Evolutionary conservation across 2,329 filamentous ascomycete species (phyloP).

Genomic region (Paramyrothecium sp.): DNA sequence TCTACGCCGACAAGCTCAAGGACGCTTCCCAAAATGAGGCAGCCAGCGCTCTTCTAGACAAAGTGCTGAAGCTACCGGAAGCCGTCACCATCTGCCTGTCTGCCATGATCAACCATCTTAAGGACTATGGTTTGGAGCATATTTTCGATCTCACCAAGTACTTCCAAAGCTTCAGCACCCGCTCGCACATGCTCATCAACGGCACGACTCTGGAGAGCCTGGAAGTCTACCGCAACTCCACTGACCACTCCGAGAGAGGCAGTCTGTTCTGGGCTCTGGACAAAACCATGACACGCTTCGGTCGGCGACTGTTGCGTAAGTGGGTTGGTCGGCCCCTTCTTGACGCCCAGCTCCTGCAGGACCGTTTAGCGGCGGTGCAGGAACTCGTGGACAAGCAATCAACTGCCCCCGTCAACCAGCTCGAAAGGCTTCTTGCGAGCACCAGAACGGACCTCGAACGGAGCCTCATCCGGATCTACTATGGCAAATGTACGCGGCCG

Average conservation of each 20-base stretch:
- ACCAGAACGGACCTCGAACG: constrained; percentile 85
- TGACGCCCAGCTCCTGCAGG: constrained; percentile 70
- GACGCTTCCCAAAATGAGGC: constrained; percentile 52
- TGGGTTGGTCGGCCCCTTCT: constrained; percentile 93
- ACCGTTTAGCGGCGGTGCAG: constrained; percentile 79
- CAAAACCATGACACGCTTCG: constrained; percentile 86
- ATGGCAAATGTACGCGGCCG: constrained; percentile 88
- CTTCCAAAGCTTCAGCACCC: constrained; percentile 91
- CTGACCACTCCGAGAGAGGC: constrained; percentile 79
- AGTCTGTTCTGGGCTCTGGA: constrained; percentile 96
- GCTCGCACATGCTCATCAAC: constrained; percentile 94
- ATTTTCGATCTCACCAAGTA: constrained; percentile 96
- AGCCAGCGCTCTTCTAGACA: constrained; percentile 71
- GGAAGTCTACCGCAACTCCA: constrained; percentile 94
- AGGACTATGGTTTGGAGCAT: constrained; percentile 90
- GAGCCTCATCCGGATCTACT: constrained; percentile 92
- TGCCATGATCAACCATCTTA: constrained; percentile 91
- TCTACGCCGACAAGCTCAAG: constrained; percentile 86
- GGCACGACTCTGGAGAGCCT: constrained; percentile 92
- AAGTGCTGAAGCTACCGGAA: constrained; percentile 81
- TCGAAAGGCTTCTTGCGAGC: constrained; percentile 69
- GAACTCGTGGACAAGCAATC: constrained; percentile 73
- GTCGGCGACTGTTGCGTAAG: constrained; percentile 82
- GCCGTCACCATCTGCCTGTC: constrained; percentile 89
- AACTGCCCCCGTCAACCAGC: constrained; percentile 66